phyloP scores from a whole-genome alignment of 1,284 basidiomycete species.

The Apiotrichum gracile region DNA sequence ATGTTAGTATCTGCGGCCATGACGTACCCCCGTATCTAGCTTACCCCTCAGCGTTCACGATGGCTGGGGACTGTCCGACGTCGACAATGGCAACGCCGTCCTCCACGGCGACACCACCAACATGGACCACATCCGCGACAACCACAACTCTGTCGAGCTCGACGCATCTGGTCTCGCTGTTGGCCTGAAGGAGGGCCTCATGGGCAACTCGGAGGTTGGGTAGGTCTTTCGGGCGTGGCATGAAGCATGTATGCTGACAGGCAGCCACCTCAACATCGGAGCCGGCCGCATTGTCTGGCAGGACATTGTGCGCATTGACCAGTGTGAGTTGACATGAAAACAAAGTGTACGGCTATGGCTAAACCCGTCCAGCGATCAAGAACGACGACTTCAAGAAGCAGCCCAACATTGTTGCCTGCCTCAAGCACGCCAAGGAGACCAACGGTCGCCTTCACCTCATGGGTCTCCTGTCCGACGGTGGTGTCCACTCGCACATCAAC shows the following conservation, averaged over 20 bases:
- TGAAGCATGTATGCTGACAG: background rate
- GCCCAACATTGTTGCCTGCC: slow-evolving; percentile 62
- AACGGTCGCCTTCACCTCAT: slow-evolving; percentile 75
- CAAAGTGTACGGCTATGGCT: background rate
- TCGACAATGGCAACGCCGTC: slow-evolving; percentile 79
- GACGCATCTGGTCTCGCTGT: slow-evolving; percentile 79
- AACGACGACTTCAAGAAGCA: slow-evolving; percentile 79
- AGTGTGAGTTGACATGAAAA: slow-evolving; percentile 43
- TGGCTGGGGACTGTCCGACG: slow-evolving; percentile 76
- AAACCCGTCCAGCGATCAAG: slow-evolving; percentile 58
- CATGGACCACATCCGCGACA: slow-evolving; percentile 77
- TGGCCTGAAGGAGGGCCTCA: slow-evolving; percentile 80
- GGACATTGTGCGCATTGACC: slow-evolving; percentile 86
- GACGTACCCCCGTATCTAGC: background rate
- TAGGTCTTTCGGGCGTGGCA: slow-evolving; percentile 43
- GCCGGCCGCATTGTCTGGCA: slow-evolving; percentile 91
- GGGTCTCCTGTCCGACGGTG: slow-evolving; percentile 84
- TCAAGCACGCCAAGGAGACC: slow-evolving; percentile 69
- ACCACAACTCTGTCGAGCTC: slow-evolving; percentile 67
- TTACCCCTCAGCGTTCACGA: slow-evolving; percentile 68
- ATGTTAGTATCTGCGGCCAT: slow-evolving; percentile 62
- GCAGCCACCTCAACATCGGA: slow-evolving; percentile 82
- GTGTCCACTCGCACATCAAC: slow-evolving; percentile 86
- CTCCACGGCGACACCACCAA: slow-evolving; percentile 70
- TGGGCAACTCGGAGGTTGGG: slow-evolving; percentile 96